Percentiles rank a stretch among this genome's conserved stretches.
Conservation (phyloP, 768 basidiomycete genomes). For the Russula griseocarnosa region DNA sequence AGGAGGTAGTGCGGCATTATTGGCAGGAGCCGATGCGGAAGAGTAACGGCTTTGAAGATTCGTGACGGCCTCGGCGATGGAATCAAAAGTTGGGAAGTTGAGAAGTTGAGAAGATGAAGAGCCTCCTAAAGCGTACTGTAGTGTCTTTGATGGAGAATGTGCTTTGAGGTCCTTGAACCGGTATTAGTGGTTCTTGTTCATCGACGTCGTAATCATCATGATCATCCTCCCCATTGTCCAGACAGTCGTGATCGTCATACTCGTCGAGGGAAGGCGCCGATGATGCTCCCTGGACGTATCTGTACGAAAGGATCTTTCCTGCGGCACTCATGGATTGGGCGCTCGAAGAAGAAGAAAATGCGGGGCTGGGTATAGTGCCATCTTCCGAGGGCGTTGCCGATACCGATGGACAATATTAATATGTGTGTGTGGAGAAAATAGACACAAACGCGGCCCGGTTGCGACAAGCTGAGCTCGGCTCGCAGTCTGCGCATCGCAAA, state of each 20-base stretch:
- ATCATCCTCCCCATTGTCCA: constrained; percentile 4
- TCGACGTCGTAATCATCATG: constrained; percentile 16
- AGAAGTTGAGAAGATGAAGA: constrained; percentile 14
- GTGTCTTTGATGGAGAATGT: constrained; percentile 18
- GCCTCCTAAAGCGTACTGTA: constrained; percentile 17
- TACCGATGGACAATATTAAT: too few species aligned
- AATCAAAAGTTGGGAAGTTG: constrained; percentile 21
- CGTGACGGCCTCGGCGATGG: constrained; percentile 25
- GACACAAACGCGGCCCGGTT: too few species aligned
- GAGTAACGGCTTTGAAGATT: constrained; percentile 21
- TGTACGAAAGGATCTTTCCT: constrained; percentile 18
- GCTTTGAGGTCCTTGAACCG: constrained; percentile 4
- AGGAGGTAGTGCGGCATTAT: neutral
- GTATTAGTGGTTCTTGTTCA: constrained; percentile 11
- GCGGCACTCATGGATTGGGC: constrained; percentile 1
- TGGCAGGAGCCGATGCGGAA: neutral
- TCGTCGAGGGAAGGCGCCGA: constrained; percentile 19
- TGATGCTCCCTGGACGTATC: constrained; percentile 21
- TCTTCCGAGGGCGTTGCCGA: too few species aligned
- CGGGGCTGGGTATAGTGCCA: neutral
- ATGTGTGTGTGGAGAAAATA: too few species aligned
- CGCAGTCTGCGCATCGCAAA: too few species aligned
- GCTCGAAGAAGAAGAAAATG: neutral
- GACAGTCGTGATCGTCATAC: constrained; percentile 15
- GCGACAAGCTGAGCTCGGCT: too few species aligned